A percentile compares a stretch with the other conserved stretches of the same genome.
These are phyloP conservation scores for Aquanectria penicillioides DNA, from an alignment of 2,329 filamentous ascomycete genomes.

Conservation along the genomic window DNA sequence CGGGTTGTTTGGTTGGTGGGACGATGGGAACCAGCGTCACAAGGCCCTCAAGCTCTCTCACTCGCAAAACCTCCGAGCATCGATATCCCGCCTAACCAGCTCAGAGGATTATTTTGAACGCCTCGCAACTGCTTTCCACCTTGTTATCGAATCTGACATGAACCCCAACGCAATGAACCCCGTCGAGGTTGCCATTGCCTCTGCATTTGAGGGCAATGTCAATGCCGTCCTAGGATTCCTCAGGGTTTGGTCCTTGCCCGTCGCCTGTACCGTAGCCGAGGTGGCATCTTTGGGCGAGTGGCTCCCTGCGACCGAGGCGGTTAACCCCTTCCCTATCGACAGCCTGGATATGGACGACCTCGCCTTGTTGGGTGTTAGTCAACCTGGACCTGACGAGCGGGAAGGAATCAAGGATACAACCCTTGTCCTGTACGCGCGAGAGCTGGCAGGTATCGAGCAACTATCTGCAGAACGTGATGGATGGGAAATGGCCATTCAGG, in stretches of 20 bases:
- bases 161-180: conserved; percentile 79
- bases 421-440: conserved; percentile 78
- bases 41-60: conserved; percentile 54
- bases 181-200: conserved; percentile 84
- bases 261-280: conserved; percentile 83
- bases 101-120: conserved; percentile 78
- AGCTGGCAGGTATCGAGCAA: conserved; percentile 66
- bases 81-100: conserved; percentile 57
- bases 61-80: conserved; percentile 49
- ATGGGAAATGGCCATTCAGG: conserved; percentile 89
- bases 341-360: conserved; percentile 86
- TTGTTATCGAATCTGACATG: conserved; percentile 75
- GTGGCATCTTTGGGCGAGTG: conserved; percentile 85
- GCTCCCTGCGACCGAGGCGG: conserved; percentile 64
- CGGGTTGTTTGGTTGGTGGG: conserved; percentile 90
- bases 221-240: conserved; percentile 80
- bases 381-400: conserved; percentile 65
- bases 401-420: conserved; percentile 82
- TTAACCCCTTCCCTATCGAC: conserved; percentile 64
- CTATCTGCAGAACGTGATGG: conserved; percentile 69
- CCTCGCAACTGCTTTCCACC: conserved; percentile 76
- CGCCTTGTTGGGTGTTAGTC: conserved; percentile 78
- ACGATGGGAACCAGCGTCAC: conserved; percentile 71
- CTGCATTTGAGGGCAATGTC: conserved; percentile 83
- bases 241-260: conserved; percentile 80